These are phyloP conservation scores for Stenogyne calaminthoides DNA, from an alignment of 305 asterid genomes.

Conservation along the genomic window DNA sequence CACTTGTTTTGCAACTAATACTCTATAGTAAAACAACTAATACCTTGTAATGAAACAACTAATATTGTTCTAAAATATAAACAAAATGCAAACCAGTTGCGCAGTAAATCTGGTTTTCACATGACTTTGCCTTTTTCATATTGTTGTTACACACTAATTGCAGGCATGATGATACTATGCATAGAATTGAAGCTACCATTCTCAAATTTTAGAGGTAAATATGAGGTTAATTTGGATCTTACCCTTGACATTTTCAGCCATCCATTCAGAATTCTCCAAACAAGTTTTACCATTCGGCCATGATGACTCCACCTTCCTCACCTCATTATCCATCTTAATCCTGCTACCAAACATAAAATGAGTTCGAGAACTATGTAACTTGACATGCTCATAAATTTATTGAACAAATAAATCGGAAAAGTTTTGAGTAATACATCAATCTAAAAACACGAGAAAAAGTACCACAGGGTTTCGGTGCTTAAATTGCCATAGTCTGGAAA, in stretches of 20 bases:
- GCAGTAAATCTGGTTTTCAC: too few relatives aligned
- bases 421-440: neutral
- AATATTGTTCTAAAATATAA: too few relatives aligned
- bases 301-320: slow-evolving; percentile 31
- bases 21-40: too few relatives aligned
- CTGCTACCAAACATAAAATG: slow-evolving; percentile 13
- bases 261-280: slow-evolving; percentile 41
- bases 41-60: too few relatives aligned
- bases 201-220: too few relatives aligned
- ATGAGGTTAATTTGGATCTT: slow-evolving; percentile 19
- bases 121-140: too few relatives aligned
- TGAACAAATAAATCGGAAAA: neutral
- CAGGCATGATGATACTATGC: neutral
- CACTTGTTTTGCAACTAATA: too few relatives aligned
- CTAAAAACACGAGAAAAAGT: neutral
- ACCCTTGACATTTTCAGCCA: slow-evolving; percentile 60
- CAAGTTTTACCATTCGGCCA: slow-evolving; percentile 28
- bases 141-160: neutral
- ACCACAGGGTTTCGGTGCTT: neutral
- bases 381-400: neutral
- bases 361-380: neutral
- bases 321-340: slow-evolving; percentile 54
- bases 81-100: too few relatives aligned
- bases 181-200: neutral
- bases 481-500: neutral